A percentile compares a stretch with the other conserved stretches of the same genome.
Evolutionary conservation across 371 early-diverging fungal genomes (phyloP).

Genomic region (Rhizomucor pusillus): DNA sequence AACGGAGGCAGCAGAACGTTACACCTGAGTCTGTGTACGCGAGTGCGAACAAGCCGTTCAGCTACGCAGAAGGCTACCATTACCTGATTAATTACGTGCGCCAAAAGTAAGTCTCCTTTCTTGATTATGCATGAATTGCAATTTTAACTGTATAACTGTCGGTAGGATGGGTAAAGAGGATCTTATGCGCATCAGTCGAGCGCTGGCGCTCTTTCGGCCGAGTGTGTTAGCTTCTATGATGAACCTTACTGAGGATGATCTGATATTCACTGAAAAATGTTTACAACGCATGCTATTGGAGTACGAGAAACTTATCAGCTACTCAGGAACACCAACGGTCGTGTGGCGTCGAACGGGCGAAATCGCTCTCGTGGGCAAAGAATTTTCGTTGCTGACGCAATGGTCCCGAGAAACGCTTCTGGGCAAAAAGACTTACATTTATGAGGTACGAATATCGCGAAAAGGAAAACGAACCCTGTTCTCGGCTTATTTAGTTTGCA

Average conservation of each 20-base stretch:
- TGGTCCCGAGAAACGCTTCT: slow-evolving; percentile 75
- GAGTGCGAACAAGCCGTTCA: slow-evolving; percentile 60
- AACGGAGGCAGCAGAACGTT: too few species aligned
- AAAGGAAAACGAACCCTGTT: neutral
- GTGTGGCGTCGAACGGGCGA: slow-evolving; percentile 90
- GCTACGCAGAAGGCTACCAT: slow-evolving; percentile 89
- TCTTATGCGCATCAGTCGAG: slow-evolving; percentile 84
- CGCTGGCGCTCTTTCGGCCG: slow-evolving; percentile 88
- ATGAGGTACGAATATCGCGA: too few species aligned
- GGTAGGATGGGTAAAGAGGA: slow-evolving; percentile 88
- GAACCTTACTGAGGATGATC: slow-evolving; percentile 87
- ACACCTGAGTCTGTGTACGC: slow-evolving; percentile 22
- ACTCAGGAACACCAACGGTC: slow-evolving; percentile 87
- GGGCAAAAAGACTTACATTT: slow-evolving; percentile 67
- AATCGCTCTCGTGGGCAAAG: slow-evolving; percentile 83
- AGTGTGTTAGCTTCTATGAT: slow-evolving; percentile 89
- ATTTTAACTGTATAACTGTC: too few species aligned
- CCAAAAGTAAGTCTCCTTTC: too few species aligned
- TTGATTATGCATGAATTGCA: too few species aligned
- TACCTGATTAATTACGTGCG: slow-evolving; percentile 73
- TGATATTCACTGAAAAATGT: slow-evolving; percentile 92
- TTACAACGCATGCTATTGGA: slow-evolving; percentile 77
- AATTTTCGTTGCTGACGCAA: slow-evolving; percentile 79
- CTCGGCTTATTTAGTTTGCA: slow-evolving; percentile 5
- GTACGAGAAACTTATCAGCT: slow-evolving; percentile 80